Evolutionary conservation across 2,329 filamentous ascomycete genomes (phyloP), one percentile per base, ranked within the genome.

Genomic region (Hypomyces perniciosus): DNA sequence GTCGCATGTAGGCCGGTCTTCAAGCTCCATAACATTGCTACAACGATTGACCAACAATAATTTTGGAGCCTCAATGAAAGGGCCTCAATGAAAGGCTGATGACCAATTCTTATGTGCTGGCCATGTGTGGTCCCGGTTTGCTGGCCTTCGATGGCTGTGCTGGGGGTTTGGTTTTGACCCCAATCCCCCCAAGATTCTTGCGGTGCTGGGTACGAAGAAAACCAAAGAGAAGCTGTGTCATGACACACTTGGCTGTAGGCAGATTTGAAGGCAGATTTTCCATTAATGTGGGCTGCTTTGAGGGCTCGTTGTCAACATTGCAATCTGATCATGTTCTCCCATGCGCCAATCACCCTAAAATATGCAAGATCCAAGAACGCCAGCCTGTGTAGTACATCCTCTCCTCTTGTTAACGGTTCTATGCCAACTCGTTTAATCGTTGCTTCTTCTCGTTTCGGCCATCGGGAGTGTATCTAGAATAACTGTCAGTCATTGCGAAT

Each of bases 401-500:
- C 44, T 51, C 31, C 39, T 47, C 51, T 41, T 30, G 37, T 40
- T 44, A 44, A 39, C 29, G 44, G 43, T 33, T 53, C 46, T 62
- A 68, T 50, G 65, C 63, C 48, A 62, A 57, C 56, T 70, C 66
- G 60, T 68, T 68, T 49, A 70, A 59, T 47, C 62, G 56, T 53
- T 69, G 67, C 72, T 83, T 83, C 75, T 82, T 82, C 65, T 79
- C 77, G 69, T 80, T 80, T 64, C 80, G 78, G 52, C 80, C 80
- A 55, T 83, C 79, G 44, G 80, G 80, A 3, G 80, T 83, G 64
- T 83, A 83, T 67, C 79, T 82, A 53, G 12, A 38, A 44, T 8
- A 20, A 12, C 34, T 27, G 44, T 53, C 49, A 35, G 48, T 35
- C 8, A 20, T n/a, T 48, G 44, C 54, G 40, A 51, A 44, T 34